Evolutionary conservation across 2,329 filamentous ascomycete genomes (phyloP).

Genomic region (Exophiala sp.): DNA sequence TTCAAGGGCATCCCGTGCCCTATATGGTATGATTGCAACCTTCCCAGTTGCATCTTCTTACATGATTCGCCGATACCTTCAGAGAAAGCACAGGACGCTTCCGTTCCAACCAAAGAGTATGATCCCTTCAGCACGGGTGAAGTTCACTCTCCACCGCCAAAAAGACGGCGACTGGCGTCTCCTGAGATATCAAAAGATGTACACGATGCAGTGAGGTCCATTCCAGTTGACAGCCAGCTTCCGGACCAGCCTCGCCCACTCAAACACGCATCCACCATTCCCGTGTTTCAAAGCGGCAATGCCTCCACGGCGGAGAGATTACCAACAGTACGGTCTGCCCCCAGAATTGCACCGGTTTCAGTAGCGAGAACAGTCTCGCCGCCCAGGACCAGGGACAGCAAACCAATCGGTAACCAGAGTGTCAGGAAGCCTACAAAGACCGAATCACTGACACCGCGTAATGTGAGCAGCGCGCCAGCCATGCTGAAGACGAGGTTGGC

Average conservation of each 20-base stretch:
- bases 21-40: constrained; percentile 45
- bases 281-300: not conserved
- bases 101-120: constrained; percentile 22
- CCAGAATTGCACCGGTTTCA: constrained; percentile 11
- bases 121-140: constrained; percentile 21
- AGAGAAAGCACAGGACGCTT: constrained; percentile 1
- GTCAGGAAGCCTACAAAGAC: constrained; percentile 32
- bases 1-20: constrained; percentile 55
- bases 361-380: constrained; percentile 20
- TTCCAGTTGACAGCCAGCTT: not conserved
- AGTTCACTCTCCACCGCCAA: constrained; percentile 29
- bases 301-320: not conserved
- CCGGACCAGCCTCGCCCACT: not conserved
- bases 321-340: not conserved
- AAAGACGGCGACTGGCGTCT: constrained; percentile 30
- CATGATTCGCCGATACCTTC: constrained; percentile 39
- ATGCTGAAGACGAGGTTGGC: constrained; percentile 39
- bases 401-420: constrained; percentile 2
- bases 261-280: not conserved
- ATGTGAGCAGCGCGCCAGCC: constrained; percentile 43
- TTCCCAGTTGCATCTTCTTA: constrained; percentile 58
- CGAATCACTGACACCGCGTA: constrained; percentile 45
- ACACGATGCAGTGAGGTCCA: not conserved
- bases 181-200: constrained; percentile 1
- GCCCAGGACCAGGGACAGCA: constrained; percentile 11